phyloP scores from a whole-genome alignment of 805 yeast species.

The Vanderwaltozyma tropicalis region DNA sequence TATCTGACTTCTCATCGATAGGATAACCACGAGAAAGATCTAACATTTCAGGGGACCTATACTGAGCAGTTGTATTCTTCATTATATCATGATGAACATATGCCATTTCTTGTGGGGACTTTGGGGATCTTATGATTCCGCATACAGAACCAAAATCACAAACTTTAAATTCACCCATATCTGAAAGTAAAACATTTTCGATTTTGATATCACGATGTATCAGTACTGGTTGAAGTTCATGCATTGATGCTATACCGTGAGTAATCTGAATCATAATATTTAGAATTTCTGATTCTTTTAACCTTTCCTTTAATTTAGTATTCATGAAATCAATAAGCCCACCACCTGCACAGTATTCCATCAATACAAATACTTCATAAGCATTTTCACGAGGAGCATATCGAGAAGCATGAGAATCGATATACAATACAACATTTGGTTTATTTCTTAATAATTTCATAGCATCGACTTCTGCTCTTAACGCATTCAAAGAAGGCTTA shows the following conservation, averaged over 20 bases:
- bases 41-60: constrained; percentile 77
- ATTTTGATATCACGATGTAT: constrained; percentile 75
- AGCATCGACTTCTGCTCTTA: constrained; percentile 94
- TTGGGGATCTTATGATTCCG: constrained; percentile 52
- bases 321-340: constrained; percentile 78
- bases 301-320: constrained; percentile 51
- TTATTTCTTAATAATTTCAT: constrained; percentile 82
- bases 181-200: constrained; percentile 64
- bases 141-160: constrained; percentile 82
- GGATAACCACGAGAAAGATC: constrained; percentile 59
- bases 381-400: constrained; percentile 39
- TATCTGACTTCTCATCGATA: constrained; percentile 71
- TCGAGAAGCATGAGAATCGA: constrained; percentile 90
- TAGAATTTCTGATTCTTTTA: constrained; percentile 58
- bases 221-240: constrained; percentile 58
- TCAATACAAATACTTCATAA: constrained; percentile 67
- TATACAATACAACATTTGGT: constrained; percentile 74
- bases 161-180: constrained; percentile 48
- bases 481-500: constrained; percentile 66
- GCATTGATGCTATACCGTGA: constrained; percentile 71
- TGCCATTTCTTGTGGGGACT: constrained; percentile 48
- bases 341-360: constrained; percentile 70
- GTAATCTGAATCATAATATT: constrained; percentile 60
- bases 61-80: constrained; percentile 78
- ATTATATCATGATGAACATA: constrained; percentile 56